Conservation (phyloP, 352 stramenopile species). For the Globisporangium carolinianum region DNA sequence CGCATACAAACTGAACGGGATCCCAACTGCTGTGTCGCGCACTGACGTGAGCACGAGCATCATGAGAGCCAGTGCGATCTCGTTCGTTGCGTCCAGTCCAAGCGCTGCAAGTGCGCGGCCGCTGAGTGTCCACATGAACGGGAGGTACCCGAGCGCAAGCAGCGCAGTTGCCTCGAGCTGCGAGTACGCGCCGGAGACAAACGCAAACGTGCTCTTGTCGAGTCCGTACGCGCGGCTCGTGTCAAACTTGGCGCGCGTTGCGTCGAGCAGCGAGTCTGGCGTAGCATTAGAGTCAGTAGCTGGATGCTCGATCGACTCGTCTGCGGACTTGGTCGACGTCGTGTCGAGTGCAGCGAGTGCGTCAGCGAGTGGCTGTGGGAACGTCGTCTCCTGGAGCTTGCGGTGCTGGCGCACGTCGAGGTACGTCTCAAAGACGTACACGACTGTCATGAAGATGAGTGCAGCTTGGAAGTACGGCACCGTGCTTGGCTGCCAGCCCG, state of each 20-base stretch:
- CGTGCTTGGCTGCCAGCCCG: constrained; percentile 35
- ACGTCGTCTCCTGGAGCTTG: constrained; percentile 78
- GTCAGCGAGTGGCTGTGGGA: constrained; percentile 45
- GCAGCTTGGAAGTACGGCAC: constrained; percentile 68
- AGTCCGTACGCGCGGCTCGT: constrained; percentile 92
- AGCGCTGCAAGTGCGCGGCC: constrained; percentile 44
- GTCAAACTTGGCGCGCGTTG: constrained; percentile 90
- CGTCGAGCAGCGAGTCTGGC: constrained; percentile 61
- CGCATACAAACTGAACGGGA: constrained; percentile 87
- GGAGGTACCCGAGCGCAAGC: constrained; percentile 89
- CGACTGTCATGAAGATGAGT: constrained; percentile 84
- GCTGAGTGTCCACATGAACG: constrained; percentile 91
- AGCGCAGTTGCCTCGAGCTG: constrained; percentile 81
- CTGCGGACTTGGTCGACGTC: constrained; percentile 18
- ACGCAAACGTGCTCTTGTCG: constrained; percentile 94
- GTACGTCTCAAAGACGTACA: constrained; percentile 92
- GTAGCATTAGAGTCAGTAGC: constrained; percentile 10
- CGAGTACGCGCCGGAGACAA: constrained; percentile 86
- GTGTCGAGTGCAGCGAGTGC: constrained; percentile 44
- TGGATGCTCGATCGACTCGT: constrained; percentile 8
- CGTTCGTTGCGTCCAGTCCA: constrained; percentile 56
- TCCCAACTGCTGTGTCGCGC: constrained; percentile 42
- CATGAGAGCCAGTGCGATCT: constrained; percentile 79
- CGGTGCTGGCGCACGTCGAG: constrained; percentile 89
- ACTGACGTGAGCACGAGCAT: constrained; percentile 60